phyloP scores from a whole-genome alignment of 2,329 filamentous ascomycete species.

The Sclerotiophoma versabilis region DNA sequence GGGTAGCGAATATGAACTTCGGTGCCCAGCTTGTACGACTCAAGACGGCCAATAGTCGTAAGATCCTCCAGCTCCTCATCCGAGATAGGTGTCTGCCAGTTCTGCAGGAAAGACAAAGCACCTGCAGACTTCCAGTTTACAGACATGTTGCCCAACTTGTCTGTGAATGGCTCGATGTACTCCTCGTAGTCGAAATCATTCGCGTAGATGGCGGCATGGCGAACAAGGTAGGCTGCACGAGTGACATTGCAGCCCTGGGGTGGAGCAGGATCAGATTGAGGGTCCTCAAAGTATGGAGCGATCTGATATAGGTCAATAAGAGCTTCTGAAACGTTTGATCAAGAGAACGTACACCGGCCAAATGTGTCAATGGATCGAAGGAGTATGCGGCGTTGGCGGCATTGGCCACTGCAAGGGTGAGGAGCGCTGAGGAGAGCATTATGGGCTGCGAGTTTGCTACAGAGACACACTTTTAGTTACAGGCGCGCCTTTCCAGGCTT shows the following conservation, averaged over 20 bases:
- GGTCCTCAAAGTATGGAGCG: slow-evolving; percentile 59
- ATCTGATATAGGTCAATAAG: slow-evolving; percentile 33
- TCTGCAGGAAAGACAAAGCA: slow-evolving; percentile 62
- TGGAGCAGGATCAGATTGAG: slow-evolving; percentile 55
- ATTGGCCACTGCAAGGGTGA: slow-evolving; percentile 37
- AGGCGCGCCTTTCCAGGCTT: slow-evolving; percentile 1
- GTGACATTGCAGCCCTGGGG: slow-evolving; percentile 61
- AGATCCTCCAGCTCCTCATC: slow-evolving; percentile 66
- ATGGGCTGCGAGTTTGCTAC: slow-evolving; percentile 4
- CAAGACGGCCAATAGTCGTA: slow-evolving; percentile 66
- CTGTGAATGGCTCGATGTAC: slow-evolving; percentile 59
- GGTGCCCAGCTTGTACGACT: slow-evolving; percentile 66
- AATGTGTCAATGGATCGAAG: slow-evolving; percentile 59
- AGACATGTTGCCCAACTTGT: slow-evolving; percentile 66
- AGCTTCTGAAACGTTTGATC: not conserved
- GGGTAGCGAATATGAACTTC: slow-evolving; percentile 67
- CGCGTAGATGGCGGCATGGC: slow-evolving; percentile 60
- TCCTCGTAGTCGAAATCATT: slow-evolving; percentile 62
- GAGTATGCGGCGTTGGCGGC: slow-evolving; percentile 44
- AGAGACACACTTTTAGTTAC: not conserved
- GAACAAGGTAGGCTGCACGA: slow-evolving; percentile 57
- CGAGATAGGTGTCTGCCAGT: slow-evolving; percentile 64
- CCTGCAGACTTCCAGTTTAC: slow-evolving; percentile 66
- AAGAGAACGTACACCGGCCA: slow-evolving; percentile 48
- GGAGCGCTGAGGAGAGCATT: slow-evolving; percentile 29